These are phyloP conservation scores for Cylindrodendrum hubeiense DNA, from an alignment of 2,329 filamentous ascomycete species.

Conservation along the genomic window DNA sequence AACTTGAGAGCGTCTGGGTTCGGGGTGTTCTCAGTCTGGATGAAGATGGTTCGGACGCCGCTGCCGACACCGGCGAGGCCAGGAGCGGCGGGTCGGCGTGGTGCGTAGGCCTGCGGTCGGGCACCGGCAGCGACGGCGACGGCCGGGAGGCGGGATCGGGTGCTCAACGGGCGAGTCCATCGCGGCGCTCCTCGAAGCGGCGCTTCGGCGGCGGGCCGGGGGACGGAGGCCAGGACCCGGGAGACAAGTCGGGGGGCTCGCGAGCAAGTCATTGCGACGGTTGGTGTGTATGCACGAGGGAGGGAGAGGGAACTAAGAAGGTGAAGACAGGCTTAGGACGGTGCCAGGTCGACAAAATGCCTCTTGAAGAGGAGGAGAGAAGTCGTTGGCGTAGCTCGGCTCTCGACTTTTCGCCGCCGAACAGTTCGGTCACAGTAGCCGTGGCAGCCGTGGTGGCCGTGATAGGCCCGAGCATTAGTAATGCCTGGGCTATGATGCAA, in stretches of 20 bases:
- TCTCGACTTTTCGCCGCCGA: slow-evolving; percentile 46
- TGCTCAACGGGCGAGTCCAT: slow-evolving; percentile 48
- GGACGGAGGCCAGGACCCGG: slow-evolving; percentile 40
- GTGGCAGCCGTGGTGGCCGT: slow-evolving; percentile 31
- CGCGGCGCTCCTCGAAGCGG: slow-evolving; percentile 38
- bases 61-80: slow-evolving; percentile 45
- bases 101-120: slow-evolving; percentile 37
- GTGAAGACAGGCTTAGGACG: not conserved
- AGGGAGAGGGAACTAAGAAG: not conserved
- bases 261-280: slow-evolving; percentile 40
- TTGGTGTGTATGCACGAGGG: not conserved
- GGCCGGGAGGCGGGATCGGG: slow-evolving; percentile 35
- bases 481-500: slow-evolving; percentile 50
- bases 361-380: slow-evolving; percentile 20
- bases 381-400: slow-evolving; percentile 32
- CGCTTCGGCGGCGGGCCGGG: slow-evolving; percentile 37
- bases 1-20: slow-evolving; percentile 98
- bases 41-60: slow-evolving; percentile 85
- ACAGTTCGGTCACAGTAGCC: slow-evolving; percentile 29
- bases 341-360: slow-evolving; percentile 14
- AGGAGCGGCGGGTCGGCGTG: slow-evolving; percentile 30
- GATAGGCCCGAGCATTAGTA: slow-evolving; percentile 50
- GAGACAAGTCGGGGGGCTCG: slow-evolving; percentile 39
- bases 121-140: slow-evolving; percentile 32
- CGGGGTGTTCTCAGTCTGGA: slow-evolving; percentile 94